Percentiles rank a stretch among this genome's conserved stretches.
phyloP scores from a whole-genome alignment of 306 rosid species.

The Senna tora region DNA sequence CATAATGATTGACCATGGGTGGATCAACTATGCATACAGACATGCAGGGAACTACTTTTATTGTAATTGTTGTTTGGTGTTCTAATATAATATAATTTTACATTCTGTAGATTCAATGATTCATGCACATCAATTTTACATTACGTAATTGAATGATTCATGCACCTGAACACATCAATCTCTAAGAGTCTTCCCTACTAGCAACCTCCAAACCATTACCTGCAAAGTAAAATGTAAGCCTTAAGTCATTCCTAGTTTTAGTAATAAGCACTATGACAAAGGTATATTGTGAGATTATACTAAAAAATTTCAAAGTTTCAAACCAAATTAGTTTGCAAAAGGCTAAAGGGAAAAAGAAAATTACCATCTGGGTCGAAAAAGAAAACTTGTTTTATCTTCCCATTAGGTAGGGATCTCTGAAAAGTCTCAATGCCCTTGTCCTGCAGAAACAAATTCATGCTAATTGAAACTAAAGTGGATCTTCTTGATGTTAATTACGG shows the following conservation, averaged over 20 bases:
- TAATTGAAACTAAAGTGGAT: neutral
- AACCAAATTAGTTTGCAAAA: neutral
- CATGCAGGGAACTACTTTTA: neutral
- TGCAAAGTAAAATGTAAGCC: slow-evolving; percentile 36
- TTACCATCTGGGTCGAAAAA: slow-evolving; percentile 96
- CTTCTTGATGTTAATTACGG: neutral
- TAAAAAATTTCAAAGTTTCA: neutral
- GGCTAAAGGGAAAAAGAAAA: neutral
- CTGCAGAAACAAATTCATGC: slow-evolving; percentile 48
- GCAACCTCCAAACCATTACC: slow-evolving; percentile 92
- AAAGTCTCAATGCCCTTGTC: slow-evolving; percentile 72
- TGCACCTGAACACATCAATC: slow-evolving; percentile 6
- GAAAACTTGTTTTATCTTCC: slow-evolving; percentile 73
- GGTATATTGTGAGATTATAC: neutral
- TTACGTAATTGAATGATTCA: slow-evolving; percentile 3
- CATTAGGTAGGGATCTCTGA: slow-evolving; percentile 61
- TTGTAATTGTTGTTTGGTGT: slow-evolving; percentile 5
- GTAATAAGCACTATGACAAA: neutral
- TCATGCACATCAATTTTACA: neutral
- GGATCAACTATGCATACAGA: neutral
- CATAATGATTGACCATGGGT: too few relatives aligned
- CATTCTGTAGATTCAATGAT: neutral
- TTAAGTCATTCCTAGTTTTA: neutral
- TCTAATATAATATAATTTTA: neutral
- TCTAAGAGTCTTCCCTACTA: slow-evolving; percentile 44